Conservation (phyloP, 2,329 filamentous ascomycete genomes). For the Paraphoma chrysanthemicola region DNA sequence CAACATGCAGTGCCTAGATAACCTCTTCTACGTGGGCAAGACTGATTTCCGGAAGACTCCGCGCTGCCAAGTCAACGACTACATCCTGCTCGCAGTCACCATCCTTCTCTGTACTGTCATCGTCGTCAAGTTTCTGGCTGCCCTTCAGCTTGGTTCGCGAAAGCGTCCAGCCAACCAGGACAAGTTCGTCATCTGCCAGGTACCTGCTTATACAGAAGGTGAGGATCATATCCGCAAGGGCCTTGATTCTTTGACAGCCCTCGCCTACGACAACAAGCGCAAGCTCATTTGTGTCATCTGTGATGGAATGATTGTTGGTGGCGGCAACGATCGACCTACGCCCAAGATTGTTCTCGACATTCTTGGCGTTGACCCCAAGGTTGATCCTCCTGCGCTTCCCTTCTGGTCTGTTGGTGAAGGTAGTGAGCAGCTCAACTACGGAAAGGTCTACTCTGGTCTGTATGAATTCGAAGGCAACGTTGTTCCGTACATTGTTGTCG, state of each 20-base stretch:
- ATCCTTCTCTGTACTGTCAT: slow-evolving; percentile 83
- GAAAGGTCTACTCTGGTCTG: slow-evolving; percentile 96
- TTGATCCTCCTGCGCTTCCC: slow-evolving; percentile 90
- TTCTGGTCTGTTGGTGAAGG: slow-evolving; percentile 93
- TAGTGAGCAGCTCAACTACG: slow-evolving; percentile 94
- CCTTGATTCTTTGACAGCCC: slow-evolving; percentile 88
- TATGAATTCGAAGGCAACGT: slow-evolving; percentile 98
- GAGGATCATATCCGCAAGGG: slow-evolving; percentile 94
- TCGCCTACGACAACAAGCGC: slow-evolving; percentile 97
- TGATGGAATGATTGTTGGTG: slow-evolving; percentile 95
- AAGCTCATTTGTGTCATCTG: slow-evolving; percentile 97
- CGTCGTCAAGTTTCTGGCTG: slow-evolving; percentile 86
- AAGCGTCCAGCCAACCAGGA: slow-evolving; percentile 88
- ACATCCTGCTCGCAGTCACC: slow-evolving; percentile 86
- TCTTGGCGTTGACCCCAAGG: slow-evolving; percentile 93
- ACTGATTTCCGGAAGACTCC: slow-evolving; percentile 82
- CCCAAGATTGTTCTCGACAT: slow-evolving; percentile 98
- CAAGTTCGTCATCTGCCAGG: slow-evolving; percentile 98
- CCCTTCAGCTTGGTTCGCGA: slow-evolving; percentile 92
- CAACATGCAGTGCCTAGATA: slow-evolving; percentile 80
- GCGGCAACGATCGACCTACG: slow-evolving; percentile 93
- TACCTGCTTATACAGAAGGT: slow-evolving; percentile 96
- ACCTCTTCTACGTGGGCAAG: slow-evolving; percentile 81
- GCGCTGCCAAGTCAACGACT: slow-evolving; percentile 87
- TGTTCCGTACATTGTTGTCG: slow-evolving; percentile 92